phyloP scores from a whole-genome alignment of 2,329 filamentous ascomycete species.

The Sporothrix brunneoviolacea region DNA sequence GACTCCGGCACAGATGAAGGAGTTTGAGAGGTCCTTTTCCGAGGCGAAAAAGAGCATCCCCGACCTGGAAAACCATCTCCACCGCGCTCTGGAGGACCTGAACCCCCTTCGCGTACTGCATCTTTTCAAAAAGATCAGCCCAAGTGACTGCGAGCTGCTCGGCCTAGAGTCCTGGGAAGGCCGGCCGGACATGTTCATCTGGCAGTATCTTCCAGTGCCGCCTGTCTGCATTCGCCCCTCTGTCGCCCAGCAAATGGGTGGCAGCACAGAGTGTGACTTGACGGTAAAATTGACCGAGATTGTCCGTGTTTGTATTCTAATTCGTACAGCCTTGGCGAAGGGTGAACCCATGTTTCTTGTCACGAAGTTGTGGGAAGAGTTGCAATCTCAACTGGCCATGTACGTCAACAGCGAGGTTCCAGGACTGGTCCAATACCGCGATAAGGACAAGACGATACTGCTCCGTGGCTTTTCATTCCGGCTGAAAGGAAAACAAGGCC shows the following conservation, averaged over 20 bases:
- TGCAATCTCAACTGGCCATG: constrained; percentile 91
- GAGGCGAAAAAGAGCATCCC: constrained; percentile 70
- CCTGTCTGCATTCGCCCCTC: constrained; percentile 92
- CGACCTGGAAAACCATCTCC: constrained; percentile 84
- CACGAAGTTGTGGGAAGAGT: constrained; percentile 97
- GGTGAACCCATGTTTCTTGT: constrained; percentile 81
- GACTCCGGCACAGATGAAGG: constrained; percentile 70
- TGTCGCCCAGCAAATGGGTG: constrained; percentile 84
- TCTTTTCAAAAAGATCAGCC: constrained; percentile 80
- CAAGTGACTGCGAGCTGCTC: constrained; percentile 82
- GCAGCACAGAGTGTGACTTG: constrained; percentile 92
- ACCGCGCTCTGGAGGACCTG: constrained; percentile 89
- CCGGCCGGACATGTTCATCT: constrained; percentile 92
- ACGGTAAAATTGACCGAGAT: constrained; percentile 96
- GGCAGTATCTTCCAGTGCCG: constrained; percentile 91
- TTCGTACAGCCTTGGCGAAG: constrained; percentile 75
- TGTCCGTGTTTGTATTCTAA: constrained; percentile 81
- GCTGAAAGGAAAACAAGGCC: constrained; percentile 95
- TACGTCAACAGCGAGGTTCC: constrained; percentile 97
- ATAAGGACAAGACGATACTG: constrained; percentile 79
- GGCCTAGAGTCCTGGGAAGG: constrained; percentile 82
- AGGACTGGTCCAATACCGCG: constrained; percentile 82
- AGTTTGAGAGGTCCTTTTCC: constrained; percentile 79
- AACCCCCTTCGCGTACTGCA: constrained; percentile 85
- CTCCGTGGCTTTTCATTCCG: constrained; percentile 92